A percentile compares a stretch with the other conserved stretches of the same genome.
phyloP scores from a whole-genome alignment of 768 basidiomycete genomes.

The Mycena maculata region DNA sequence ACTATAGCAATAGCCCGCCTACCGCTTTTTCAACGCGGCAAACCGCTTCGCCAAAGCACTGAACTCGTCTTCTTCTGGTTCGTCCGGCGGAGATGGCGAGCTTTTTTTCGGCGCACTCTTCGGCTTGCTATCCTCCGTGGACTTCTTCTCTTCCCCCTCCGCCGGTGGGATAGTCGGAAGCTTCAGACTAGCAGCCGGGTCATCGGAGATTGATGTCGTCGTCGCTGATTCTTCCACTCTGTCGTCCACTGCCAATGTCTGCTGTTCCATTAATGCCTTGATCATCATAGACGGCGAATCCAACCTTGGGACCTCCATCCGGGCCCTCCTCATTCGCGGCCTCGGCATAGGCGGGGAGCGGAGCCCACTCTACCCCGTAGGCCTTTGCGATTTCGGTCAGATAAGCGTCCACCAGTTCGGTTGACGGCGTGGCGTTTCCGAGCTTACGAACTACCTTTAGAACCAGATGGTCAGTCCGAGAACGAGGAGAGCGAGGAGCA shows the following conservation, averaged over 20 bases:
- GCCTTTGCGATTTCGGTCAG: constrained; percentile 90
- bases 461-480: constrained; percentile 20
- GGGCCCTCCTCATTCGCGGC: constrained; percentile 38
- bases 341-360: constrained; percentile 43
- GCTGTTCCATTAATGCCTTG: constrained; percentile 4
- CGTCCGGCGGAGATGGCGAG: constrained; percentile 41
- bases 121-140: constrained; percentile 38
- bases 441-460: constrained; percentile 82
- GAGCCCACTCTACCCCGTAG: constrained; percentile 79
- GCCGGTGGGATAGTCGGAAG: constrained; percentile 64
- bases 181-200: constrained; percentile 49
- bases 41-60: constrained; percentile 83
- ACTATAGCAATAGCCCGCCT: too few relatives aligned
- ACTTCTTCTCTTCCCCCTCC: constrained; percentile 54
- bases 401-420: constrained; percentile 87
- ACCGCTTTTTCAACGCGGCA: constrained; percentile 88
- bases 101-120: constrained; percentile 39
- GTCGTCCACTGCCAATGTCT: constrained; percentile 33
- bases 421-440: constrained; percentile 72
- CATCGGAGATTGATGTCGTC: constrained; percentile 41
- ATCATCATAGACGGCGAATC: constrained; percentile 33
- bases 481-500: constrained; percentile 5
- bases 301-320: constrained; percentile 54
- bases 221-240: constrained; percentile 37
- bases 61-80: constrained; percentile 72